A percentile compares a stretch with the other conserved stretches of the same genome.
These are phyloP conservation scores for Flaveria ramosissima DNA, from an alignment of 129 eudicot genomes.

Conservation along the genomic window DNA sequence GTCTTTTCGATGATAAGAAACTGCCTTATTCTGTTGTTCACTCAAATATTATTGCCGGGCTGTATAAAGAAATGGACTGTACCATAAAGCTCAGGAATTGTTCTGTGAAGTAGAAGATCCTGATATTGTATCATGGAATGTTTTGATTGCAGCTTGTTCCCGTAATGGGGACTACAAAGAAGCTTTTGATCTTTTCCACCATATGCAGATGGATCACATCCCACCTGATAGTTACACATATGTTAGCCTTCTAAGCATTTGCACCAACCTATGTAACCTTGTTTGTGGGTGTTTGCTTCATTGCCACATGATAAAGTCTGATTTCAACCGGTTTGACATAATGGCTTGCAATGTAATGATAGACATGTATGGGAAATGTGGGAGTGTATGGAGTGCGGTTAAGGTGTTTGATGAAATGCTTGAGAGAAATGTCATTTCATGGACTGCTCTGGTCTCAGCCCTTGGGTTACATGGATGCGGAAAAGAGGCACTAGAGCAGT, in stretches of 20 bases:
- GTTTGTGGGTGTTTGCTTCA: slow-evolving; percentile 67
- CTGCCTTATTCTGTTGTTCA: slow-evolving; percentile 49
- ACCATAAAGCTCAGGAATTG: slow-evolving; percentile 63
- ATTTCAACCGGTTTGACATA: slow-evolving; percentile 50
- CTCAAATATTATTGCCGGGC: slow-evolving; percentile 63
- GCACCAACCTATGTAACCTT: slow-evolving; percentile 61
- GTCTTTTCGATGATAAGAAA: slow-evolving; percentile 30
- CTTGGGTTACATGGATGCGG: slow-evolving; percentile 54
- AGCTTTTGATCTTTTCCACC: slow-evolving; percentile 42
- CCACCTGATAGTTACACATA: slow-evolving; percentile 40
- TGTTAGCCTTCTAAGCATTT: slow-evolving; percentile 59
- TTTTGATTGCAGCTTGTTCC: slow-evolving; percentile 43
- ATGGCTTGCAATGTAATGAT: slow-evolving; percentile 56
- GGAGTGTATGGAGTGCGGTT: slow-evolving; percentile 43
- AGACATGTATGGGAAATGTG: slow-evolving; percentile 58
- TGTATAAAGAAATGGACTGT: slow-evolving; percentile 67
- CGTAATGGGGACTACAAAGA: slow-evolving; percentile 43
- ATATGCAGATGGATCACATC: slow-evolving; percentile 37
- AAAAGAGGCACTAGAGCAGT: slow-evolving; percentile 47
- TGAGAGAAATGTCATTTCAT: slow-evolving; percentile 46
- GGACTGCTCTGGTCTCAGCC: slow-evolving; percentile 55
- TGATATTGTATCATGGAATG: slow-evolving; percentile 75
- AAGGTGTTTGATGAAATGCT: slow-evolving; percentile 39
- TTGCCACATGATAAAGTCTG: slow-evolving; percentile 46
- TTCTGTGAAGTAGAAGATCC: slow-evolving; percentile 63